A percentile compares a stretch with the other conserved stretches of the same genome.
phyloP scores from a whole-genome alignment of 441 rosid genomes.

The Brassica balearica region DNA sequence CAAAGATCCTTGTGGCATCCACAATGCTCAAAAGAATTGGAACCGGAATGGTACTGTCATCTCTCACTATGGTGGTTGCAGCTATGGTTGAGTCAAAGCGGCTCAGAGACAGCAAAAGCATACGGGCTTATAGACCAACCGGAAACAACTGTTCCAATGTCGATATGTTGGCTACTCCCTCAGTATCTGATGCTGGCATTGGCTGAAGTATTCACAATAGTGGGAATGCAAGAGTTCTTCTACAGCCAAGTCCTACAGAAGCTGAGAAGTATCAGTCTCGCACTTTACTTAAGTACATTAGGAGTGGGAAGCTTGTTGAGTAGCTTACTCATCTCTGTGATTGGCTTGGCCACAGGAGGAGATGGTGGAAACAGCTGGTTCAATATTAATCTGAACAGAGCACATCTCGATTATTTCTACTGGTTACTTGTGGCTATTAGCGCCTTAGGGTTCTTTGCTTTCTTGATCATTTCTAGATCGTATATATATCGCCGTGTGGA shows the following conservation, averaged over 20 bases:
- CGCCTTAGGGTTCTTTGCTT: slow-evolving; percentile 19
- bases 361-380: slow-evolving; percentile 48
- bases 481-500: slow-evolving; percentile 30
- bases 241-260: slow-evolving; percentile 69
- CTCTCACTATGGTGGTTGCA: slow-evolving; percentile 49
- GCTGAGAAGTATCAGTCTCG: slow-evolving; percentile 58
- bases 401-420: slow-evolving; percentile 61
- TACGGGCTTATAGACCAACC: slow-evolving; percentile 54
- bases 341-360: slow-evolving; percentile 51
- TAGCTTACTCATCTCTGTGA: slow-evolving; percentile 53
- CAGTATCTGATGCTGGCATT: slow-evolving; percentile 57
- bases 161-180: slow-evolving; percentile 69
- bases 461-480: slow-evolving; percentile 28
- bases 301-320: slow-evolving; percentile 68
- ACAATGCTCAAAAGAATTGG: slow-evolving; percentile 68
- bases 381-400: slow-evolving; percentile 48
- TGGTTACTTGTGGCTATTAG: slow-evolving; percentile 56
- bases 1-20: slow-evolving; percentile 53
- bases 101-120: slow-evolving; percentile 52
- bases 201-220: slow-evolving; percentile 52
- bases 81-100: slow-evolving; percentile 60
- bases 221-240: slow-evolving; percentile 74
- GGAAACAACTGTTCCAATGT: slow-evolving; percentile 54
- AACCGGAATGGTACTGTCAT: slow-evolving; percentile 52
- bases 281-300: slow-evolving; percentile 58